Base-by-base conservation (phyloP, 31 red algal genomes). In the Asparagopsis taxiformis region DNA sequence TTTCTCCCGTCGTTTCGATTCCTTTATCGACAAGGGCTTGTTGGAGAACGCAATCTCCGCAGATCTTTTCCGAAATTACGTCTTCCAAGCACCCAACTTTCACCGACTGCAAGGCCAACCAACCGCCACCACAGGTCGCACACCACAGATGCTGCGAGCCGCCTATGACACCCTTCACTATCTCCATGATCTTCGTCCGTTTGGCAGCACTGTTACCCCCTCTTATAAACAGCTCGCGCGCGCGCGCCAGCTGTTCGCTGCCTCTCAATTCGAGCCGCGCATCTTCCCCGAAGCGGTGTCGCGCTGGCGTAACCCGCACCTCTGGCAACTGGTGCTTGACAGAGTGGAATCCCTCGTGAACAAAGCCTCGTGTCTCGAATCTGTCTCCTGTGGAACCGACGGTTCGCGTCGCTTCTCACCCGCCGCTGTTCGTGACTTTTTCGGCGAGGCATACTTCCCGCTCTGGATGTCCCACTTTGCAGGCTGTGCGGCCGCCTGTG, bases 381-480 rank as follows among this genome's bases (percentile, higher is more conserved):
- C 67, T 2, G 68, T 66, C 31, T 54, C 46, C 20, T 51, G 44
- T 10, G 28, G 34, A 41, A 33, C 38, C 20, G 32, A 39, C 15
- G 36, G 39, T 35, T 26, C 24, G 11, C 31, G 26, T 1, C 55
- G 72, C 30, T 80, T 80, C 52, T 69, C 62, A 11, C 16, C 38
- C 1, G 23, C 31, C 31, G 36, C 50, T n/a, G 31, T 80, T 48
- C 24, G 19, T 17, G 31, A 30, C 0, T 46, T 80, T 50, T 80
- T 80, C 51, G 77, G 77, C 28, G 77, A 80, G 64, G 77, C 77
- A 13, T 80, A 59, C 39, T 59, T 68, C 21, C 77, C 77, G 4
- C 22, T 80, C 8, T 80, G 77, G 77, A 52, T 69, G 9, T 29
- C 64, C 54, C 77, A 80, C 43, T 80, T 68, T 44, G 77, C 77